Evolutionary conservation across 805 yeast genomes (phyloP).

Genomic region (Clavispora fructus): DNA sequence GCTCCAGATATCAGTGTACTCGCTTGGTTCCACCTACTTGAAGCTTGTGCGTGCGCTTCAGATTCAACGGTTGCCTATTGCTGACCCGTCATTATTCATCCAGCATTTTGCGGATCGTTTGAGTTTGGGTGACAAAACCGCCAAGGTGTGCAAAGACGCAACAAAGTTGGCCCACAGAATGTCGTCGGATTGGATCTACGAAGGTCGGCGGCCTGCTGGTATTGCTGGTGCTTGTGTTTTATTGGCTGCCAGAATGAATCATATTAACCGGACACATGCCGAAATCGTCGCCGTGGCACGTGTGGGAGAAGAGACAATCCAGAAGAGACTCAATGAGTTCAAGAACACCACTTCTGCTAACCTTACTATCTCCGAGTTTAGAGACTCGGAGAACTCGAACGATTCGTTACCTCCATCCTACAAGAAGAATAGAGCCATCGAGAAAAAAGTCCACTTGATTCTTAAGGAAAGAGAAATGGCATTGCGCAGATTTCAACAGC

Average conservation of each 20-base stretch:
- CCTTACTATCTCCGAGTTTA: conserved; percentile 68
- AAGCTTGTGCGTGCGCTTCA: conserved; percentile 86
- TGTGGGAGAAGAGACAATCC: conserved; percentile 91
- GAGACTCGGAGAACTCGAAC: conserved; percentile 43
- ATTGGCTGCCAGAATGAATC: conserved; percentile 95
- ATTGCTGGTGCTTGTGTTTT: conserved; percentile 95
- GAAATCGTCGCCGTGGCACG: conserved; percentile 95
- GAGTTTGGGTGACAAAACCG: conserved; percentile 68
- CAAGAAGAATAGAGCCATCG: conserved; percentile 52
- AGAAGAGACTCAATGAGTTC: conserved; percentile 84
- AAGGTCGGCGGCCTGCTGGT: conserved; percentile 98
- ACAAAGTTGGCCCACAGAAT: conserved; percentile 80
- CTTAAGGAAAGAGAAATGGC: conserved; percentile 15
- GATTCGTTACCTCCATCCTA: conserved; percentile 81
- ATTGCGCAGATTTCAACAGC: conserved; percentile 21
- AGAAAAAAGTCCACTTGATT: conserved; percentile 32
- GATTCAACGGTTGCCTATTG: conserved; percentile 73
- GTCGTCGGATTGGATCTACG: conserved; percentile 93
- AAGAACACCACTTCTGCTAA: conserved; percentile 68
- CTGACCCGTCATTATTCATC: conserved; percentile 91
- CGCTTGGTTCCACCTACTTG: conserved; percentile 92
- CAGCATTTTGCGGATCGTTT: conserved; percentile 89
- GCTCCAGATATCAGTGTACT: conserved; percentile 84
- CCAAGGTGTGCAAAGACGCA: conserved; percentile 83
- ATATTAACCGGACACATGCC: conserved; percentile 82